Evolutionary conservation across 257 asterid genomes (phyloP), one percentile per base, ranked within the genome.

Genomic region (Solanum chaucha): DNA sequence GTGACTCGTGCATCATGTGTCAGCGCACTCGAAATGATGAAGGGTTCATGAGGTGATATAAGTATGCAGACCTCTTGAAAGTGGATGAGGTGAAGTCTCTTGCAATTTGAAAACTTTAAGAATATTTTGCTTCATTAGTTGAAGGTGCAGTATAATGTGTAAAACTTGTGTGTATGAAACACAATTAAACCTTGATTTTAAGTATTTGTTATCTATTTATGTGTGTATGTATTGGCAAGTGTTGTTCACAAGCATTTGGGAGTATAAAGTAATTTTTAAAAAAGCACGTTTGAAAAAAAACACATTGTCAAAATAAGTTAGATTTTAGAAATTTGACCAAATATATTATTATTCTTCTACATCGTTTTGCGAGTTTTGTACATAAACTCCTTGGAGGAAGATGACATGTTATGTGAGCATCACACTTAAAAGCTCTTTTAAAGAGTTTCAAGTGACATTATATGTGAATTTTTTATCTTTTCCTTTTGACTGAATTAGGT

Each of bases 41-140:
- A 70, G 98, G 98, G 78, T 87, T 93, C 85, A 88, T 95, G 35
- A 92, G 98, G 93, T 95, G 98, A 98, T 92, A 94, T 89, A 94
- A 88, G 90, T 95, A 93, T 70, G 98, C 92, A 89, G 93, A 94
- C 83, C 93, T 93, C 28, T 95, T 98, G 98, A 93, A 91, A 86
- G 95, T 41, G 13, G 98, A 95, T 72, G 98, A 95, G 89, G 95
- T 94, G 78, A 46, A 74, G 86, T 93, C 98, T 40, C 95, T 95
- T 65, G 93, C 93, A 26, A 64, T 93, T 73, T 95, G 94, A 94
- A 12, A 77, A 44, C 64, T 77, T 24, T 13, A 8, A 77, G n/a
- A 44, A 6, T 41, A 2, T 38, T 38, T 74, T n/a, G 15, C 11
- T 67, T 67, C 22, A 77, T 41, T 28, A 77, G 38, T 24, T 13